Evolutionary conservation across 768 basidiomycete species (phyloP).

Genomic region (Russula sp.): DNA sequence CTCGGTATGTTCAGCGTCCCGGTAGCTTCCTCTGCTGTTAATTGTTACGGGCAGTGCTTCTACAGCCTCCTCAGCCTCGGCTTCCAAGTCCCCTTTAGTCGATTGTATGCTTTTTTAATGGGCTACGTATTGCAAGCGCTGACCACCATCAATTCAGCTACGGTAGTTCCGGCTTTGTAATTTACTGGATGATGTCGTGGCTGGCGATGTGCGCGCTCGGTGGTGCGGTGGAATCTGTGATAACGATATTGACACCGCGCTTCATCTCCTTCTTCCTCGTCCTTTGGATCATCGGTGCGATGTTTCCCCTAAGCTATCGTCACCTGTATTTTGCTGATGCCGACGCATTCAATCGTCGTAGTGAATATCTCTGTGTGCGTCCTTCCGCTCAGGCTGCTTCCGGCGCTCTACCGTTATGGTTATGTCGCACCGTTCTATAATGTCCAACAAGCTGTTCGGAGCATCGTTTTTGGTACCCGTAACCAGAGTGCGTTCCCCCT

Average conservation of each 20-base stretch:
- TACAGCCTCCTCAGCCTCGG: slow-evolving; percentile 54
- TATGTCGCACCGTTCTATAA: slow-evolving; percentile 71
- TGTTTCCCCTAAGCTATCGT: background rate
- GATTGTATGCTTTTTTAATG: slow-evolving; percentile 31
- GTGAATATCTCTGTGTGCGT: slow-evolving; percentile 51
- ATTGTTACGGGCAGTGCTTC: slow-evolving; percentile 34
- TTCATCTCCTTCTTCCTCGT: slow-evolving; percentile 57
- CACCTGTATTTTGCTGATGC: background rate
- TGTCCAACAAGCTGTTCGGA: slow-evolving; percentile 50
- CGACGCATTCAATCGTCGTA: slow-evolving; percentile 22
- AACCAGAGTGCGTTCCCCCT: slow-evolving; percentile 40
- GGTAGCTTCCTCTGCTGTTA: background rate
- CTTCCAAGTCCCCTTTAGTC: slow-evolving; percentile 49
- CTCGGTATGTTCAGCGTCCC: slow-evolving; percentile 14
- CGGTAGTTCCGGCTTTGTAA: slow-evolving; percentile 45
- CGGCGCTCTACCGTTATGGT: slow-evolving; percentile 55
- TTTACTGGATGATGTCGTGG: slow-evolving; percentile 65
- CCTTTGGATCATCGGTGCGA: slow-evolving; percentile 53
- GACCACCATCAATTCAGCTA: slow-evolving; percentile 29
- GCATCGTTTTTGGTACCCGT: slow-evolving; percentile 59
- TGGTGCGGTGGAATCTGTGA: slow-evolving; percentile 50
- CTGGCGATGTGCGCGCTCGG: slow-evolving; percentile 51
- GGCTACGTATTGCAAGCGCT: background rate
- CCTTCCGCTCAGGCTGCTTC: slow-evolving; percentile 53
- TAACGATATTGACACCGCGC: slow-evolving; percentile 45